Conservation (phyloP, 2,329 filamentous ascomycete species). For the Epichloe scottii region DNA sequence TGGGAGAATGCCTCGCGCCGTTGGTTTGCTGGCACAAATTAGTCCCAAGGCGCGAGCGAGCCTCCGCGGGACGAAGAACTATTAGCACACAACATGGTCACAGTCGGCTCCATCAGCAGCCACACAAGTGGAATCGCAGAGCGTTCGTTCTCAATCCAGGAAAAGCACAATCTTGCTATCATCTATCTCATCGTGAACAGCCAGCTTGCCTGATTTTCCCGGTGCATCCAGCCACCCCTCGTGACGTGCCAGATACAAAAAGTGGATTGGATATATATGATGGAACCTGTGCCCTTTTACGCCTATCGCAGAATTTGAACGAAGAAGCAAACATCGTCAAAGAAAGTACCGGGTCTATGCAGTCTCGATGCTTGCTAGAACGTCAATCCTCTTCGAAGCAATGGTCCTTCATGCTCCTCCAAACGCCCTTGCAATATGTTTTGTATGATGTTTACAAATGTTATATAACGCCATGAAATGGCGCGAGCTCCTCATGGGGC, state of each 20-base stretch:
- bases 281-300: slow-evolving; percentile 2
- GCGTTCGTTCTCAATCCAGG: too few relatives aligned
- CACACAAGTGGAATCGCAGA: background rate
- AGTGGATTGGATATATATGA: background rate
- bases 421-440: slow-evolving; percentile 18
- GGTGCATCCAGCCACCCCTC: background rate
- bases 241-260: background rate
- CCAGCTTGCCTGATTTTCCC: background rate
- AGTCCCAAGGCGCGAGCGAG: too few relatives aligned
- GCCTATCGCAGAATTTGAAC: slow-evolving; percentile 6
- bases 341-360: background rate
- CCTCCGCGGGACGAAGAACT: too few relatives aligned
- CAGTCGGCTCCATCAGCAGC: background rate
- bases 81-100: background rate
- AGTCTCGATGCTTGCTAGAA: background rate
- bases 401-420: slow-evolving; percentile 10
- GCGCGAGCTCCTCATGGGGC: slow-evolving; percentile 40
- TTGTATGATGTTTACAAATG: slow-evolving; percentile 6
- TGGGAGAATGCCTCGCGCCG: too few relatives aligned
- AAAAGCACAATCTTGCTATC: background rate
- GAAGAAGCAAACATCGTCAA: slow-evolving; percentile 11
- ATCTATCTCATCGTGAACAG: background rate
- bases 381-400: slow-evolving; percentile 12
- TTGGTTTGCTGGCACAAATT: too few relatives aligned
- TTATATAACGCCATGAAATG: background rate